Percentiles rank a stretch among this genome's conserved stretches.
Conservation (phyloP, 2,329 filamentous ascomycete species). For the Emydomyces testavorans region DNA sequence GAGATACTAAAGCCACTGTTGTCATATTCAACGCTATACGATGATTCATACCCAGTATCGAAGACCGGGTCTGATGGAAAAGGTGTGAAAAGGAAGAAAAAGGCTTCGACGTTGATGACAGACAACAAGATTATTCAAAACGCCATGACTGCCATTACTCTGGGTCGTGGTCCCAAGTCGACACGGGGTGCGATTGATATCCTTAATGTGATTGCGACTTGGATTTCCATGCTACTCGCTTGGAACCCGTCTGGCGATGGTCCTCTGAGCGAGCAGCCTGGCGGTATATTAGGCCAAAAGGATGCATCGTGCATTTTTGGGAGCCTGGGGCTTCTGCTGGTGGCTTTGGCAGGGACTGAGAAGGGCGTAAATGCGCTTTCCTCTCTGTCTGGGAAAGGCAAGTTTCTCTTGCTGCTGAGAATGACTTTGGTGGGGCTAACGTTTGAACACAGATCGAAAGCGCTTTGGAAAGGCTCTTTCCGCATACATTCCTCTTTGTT, state of each 20-base stretch:
- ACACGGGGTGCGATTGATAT: slow-evolving; percentile 25
- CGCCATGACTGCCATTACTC: slow-evolving; percentile 31
- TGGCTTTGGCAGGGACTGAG: slow-evolving; percentile 28
- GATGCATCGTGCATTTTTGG: slow-evolving; percentile 31
- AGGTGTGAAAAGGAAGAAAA: slow-evolving; percentile 13
- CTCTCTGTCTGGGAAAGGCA: slow-evolving; percentile 27
- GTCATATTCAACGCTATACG: slow-evolving; percentile 28
- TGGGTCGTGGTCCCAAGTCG: slow-evolving; percentile 25
- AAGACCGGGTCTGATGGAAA: slow-evolving; percentile 6
- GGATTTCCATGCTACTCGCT: slow-evolving; percentile 30
- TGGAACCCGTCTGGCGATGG: slow-evolving; percentile 26
- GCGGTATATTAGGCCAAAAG: slow-evolving; percentile 25
- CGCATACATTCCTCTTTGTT: slow-evolving; percentile 32
- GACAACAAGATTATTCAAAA: slow-evolving; percentile 35
- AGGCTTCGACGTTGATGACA: slow-evolving; percentile 29
- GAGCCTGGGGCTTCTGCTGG: slow-evolving; percentile 33
- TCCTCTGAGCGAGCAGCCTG: slow-evolving; percentile 16
- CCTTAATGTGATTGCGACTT: slow-evolving; percentile 27
- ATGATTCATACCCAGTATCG: not conserved
- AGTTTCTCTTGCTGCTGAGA: not conserved
- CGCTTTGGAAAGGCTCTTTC: slow-evolving; percentile 31
- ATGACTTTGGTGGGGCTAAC: not conserved
- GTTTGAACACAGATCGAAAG: slow-evolving; percentile 21
- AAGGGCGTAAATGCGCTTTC: slow-evolving; percentile 31
- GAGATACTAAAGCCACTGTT: slow-evolving; percentile 27